Evolutionary conservation across 106 monocot genomes (phyloP).

Genomic region (Phalaenopsis aphrodite): DNA sequence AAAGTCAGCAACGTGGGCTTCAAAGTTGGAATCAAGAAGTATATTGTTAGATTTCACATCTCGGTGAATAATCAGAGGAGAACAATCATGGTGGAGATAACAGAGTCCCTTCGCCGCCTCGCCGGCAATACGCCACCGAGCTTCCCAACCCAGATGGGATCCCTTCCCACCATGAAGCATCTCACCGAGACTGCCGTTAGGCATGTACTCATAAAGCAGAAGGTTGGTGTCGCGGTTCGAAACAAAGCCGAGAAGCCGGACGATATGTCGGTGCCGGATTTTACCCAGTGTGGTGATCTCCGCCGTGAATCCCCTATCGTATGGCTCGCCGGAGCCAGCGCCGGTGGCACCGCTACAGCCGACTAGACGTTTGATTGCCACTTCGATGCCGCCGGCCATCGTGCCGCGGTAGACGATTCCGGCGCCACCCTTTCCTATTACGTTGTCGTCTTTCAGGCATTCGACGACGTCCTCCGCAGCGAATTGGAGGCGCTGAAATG

Average conservation of each 20-base stretch:
- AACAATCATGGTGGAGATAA: constrained; percentile 91
- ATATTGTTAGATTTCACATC: constrained; percentile 94
- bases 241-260: constrained; percentile 69
- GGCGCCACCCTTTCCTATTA: constrained; percentile 91
- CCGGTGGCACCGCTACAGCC: constrained; percentile 19
- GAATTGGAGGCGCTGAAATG: constrained; percentile 77
- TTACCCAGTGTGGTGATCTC: constrained; percentile 84
- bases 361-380: constrained; percentile 72
- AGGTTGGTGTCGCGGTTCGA: constrained; percentile 73
- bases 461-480: constrained; percentile 56
- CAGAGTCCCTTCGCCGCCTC: constrained; percentile 83
- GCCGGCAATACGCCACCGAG: constrained; percentile 56
- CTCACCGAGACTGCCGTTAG: constrained; percentile 78
- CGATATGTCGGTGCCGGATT: constrained; percentile 88
- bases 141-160: constrained; percentile 68
- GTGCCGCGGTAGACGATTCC: constrained; percentile 79
- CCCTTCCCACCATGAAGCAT: constrained; percentile 86
- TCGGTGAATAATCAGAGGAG: constrained; percentile 72
- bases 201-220: constrained; percentile 94
- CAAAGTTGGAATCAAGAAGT: constrained; percentile 63
- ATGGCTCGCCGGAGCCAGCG: constrained; percentile 13
- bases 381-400: constrained; percentile 45
- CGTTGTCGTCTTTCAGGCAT: constrained; percentile 85
- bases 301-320: constrained; percentile 81
- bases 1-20: constrained; percentile 94